phyloP scores from a whole-genome alignment of 1,284 basidiomycete species.

The Cryptococcus hybrid region DNA sequence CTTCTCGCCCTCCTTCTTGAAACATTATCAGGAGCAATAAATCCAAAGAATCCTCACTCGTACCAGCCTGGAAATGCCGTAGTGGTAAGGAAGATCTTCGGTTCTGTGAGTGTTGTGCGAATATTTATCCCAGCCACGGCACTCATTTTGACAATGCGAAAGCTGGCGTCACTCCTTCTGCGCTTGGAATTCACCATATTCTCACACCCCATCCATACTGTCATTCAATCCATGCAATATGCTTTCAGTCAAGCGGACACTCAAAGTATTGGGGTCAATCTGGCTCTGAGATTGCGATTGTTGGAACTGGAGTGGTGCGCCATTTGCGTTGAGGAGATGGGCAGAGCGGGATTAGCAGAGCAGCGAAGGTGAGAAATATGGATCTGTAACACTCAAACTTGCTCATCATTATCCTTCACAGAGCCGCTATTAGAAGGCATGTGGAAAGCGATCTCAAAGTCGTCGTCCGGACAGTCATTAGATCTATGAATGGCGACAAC shows the following conservation, averaged over 20 bases:
- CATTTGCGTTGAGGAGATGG: conserved; percentile 79
- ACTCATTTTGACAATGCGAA: conserved; percentile 2
- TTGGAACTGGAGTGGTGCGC: conserved; percentile 68
- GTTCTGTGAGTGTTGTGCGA: conserved; percentile 60
- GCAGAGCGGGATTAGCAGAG: conserved; percentile 69
- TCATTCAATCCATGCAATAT: conserved; percentile 35
- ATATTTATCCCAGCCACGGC: too few species aligned
- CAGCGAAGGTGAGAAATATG: conserved; percentile 62
- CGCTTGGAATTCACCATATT: conserved; percentile 42
- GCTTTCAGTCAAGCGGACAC: conserved; percentile 14
- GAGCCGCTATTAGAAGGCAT: conserved; percentile 34
- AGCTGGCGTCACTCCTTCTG: conserved; percentile 44
- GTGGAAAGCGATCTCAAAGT: conserved; percentile 59
- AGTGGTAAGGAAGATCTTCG: conserved; percentile 79
- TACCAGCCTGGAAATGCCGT: conserved; percentile 51
- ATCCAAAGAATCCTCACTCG: conserved; percentile 31
- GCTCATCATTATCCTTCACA: conserved; percentile 8
- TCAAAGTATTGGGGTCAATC: neutral
- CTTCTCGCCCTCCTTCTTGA: conserved; percentile 42
- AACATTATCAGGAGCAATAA: conserved; percentile 36
- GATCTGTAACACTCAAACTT: neutral
- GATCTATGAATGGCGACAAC: conserved; percentile 51
- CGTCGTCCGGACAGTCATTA: conserved; percentile 65
- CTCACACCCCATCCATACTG: conserved; percentile 37
- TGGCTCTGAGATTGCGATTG: conserved; percentile 30